These are phyloP conservation scores for Saturnispora bothae DNA, from an alignment of 805 yeast species.

Conservation along the genomic window DNA sequence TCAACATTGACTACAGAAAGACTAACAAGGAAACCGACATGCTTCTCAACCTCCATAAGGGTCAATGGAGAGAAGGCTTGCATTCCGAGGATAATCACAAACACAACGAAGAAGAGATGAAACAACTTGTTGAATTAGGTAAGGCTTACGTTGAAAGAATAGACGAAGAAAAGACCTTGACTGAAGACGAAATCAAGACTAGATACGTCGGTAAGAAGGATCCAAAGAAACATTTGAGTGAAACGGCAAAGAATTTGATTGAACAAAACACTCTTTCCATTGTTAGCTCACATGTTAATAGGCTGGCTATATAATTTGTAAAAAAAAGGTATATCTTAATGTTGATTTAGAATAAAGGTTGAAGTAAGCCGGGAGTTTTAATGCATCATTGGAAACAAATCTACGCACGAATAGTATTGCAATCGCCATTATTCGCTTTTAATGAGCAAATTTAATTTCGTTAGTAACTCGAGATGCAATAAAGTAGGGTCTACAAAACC, in stretches of 20 bases:
- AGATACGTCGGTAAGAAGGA: conserved; percentile 98
- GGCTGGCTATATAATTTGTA: conserved; percentile 85
- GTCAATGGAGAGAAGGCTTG: conserved; percentile 91
- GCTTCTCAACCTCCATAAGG: conserved; percentile 89
- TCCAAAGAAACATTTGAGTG: conserved; percentile 93
- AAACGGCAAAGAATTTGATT: conserved; percentile 73
- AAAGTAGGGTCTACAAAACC: too few species aligned
- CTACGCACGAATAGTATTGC: too few species aligned
- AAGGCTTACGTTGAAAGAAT: conserved; percentile 83
- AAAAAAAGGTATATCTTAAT: too few species aligned
- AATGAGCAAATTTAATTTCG: too few species aligned
- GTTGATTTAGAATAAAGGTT: too few species aligned
- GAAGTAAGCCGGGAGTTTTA: too few species aligned
- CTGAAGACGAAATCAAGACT: conserved; percentile 83
- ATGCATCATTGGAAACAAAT: too few species aligned
- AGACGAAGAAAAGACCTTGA: conserved; percentile 80
- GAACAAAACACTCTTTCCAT: conserved; percentile 87
- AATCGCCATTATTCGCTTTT: too few species aligned
- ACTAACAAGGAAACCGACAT: conserved; percentile 86
- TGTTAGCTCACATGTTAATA: conserved; percentile 80
- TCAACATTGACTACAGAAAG: conserved; percentile 89
- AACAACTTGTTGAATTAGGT: conserved; percentile 80
- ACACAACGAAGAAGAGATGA: conserved; percentile 62
- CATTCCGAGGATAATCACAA: conserved; percentile 75
- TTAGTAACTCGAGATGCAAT: too few species aligned